phyloP scores from a whole-genome alignment of 1,284 basidiomycete genomes.

The Neotropicomus parvogracilis region DNA sequence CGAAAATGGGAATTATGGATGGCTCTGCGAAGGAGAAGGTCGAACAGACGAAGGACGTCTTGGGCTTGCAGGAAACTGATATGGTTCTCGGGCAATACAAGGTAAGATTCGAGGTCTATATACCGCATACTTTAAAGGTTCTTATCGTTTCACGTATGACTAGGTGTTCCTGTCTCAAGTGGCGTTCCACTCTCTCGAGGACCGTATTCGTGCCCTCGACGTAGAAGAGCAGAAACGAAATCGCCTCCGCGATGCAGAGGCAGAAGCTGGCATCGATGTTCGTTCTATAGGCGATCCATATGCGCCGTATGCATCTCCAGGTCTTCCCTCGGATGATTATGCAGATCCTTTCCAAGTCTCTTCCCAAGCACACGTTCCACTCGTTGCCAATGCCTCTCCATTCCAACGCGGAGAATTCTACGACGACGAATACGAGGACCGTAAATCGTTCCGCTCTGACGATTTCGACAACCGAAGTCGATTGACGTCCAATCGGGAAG shows the following conservation, averaged over 20 bases:
- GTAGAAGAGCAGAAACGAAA: constrained; percentile 81
- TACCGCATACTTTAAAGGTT: background rate
- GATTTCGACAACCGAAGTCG: constrained; percentile 74
- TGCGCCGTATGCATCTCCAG: constrained; percentile 61
- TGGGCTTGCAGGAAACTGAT: constrained; percentile 70
- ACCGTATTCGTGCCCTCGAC: constrained; percentile 79
- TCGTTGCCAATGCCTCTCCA: constrained; percentile 77
- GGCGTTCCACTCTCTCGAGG: constrained; percentile 89
- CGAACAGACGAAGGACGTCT: constrained; percentile 57
- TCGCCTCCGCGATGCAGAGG: constrained; percentile 69
- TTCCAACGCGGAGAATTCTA: constrained; percentile 69
- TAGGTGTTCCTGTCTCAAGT: constrained; percentile 88
- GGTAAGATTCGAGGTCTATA: constrained; percentile 40
- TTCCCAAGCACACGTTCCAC: constrained; percentile 62
- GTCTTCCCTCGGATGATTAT: constrained; percentile 42
- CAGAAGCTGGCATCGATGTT: constrained; percentile 68
- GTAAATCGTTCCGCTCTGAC: constrained; percentile 70
- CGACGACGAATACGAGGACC: constrained; percentile 78
- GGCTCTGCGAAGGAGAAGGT: constrained; percentile 53
- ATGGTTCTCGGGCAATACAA: constrained; percentile 79
- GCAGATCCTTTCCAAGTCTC: constrained; percentile 45
- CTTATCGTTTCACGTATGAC: constrained; percentile 7
- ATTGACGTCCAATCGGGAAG: constrained; percentile 72
- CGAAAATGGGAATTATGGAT: constrained; percentile 43
- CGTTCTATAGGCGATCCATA: constrained; percentile 74